A percentile compares a stretch with the other conserved stretches of the same genome.
Evolutionary conservation across 2,329 filamentous ascomycete genomes (phyloP).

Genomic region (Pseudopithomyces chartarum): DNA sequence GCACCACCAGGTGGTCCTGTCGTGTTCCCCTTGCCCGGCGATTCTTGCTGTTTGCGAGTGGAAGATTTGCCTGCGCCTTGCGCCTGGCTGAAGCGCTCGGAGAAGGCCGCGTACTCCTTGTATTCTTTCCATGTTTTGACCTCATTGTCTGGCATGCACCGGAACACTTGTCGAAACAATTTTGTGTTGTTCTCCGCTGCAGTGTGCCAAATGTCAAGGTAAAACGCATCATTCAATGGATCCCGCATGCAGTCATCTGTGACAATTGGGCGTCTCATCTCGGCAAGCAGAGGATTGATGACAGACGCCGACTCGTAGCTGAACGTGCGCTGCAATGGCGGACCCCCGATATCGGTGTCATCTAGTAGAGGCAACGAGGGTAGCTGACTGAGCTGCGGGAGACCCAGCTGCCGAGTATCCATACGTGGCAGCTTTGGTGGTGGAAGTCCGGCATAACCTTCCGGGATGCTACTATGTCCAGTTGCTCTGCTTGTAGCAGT

Average conservation of each 20-base stretch:
- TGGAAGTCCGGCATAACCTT: slow-evolving; percentile 59
- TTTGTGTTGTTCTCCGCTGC: slow-evolving; percentile 95
- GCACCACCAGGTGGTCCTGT: slow-evolving; percentile 55
- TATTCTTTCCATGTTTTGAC: slow-evolving; percentile 94
- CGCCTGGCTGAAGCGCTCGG: slow-evolving; percentile 73
- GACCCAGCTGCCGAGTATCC: slow-evolving; percentile 69
- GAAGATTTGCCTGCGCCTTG: slow-evolving; percentile 60
- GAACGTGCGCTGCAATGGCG: slow-evolving; percentile 63
- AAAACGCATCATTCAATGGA: slow-evolving; percentile 80
- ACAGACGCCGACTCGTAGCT: slow-evolving; percentile 52
- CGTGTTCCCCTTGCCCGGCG: slow-evolving; percentile 43
- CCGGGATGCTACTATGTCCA: slow-evolving; percentile 31
- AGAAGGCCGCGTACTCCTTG: slow-evolving; percentile 79
- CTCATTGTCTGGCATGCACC: slow-evolving; percentile 95
- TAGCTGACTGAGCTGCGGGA: slow-evolving; percentile 71
- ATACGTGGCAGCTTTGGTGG: slow-evolving; percentile 64
- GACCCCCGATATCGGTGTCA: slow-evolving; percentile 83
- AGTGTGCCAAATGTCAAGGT: slow-evolving; percentile 84
- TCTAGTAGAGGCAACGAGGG: slow-evolving; percentile 72
- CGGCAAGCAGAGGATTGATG: slow-evolving; percentile 59
- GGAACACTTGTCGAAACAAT: slow-evolving; percentile 89
- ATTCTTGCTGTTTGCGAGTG: slow-evolving; percentile 55
- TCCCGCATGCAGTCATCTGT: slow-evolving; percentile 94
- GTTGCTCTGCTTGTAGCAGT: slow-evolving; percentile 37
- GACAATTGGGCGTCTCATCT: slow-evolving; percentile 75